Conservation (phyloP, 768 basidiomycete genomes). For the Phanerochaete carnosa region DNA sequence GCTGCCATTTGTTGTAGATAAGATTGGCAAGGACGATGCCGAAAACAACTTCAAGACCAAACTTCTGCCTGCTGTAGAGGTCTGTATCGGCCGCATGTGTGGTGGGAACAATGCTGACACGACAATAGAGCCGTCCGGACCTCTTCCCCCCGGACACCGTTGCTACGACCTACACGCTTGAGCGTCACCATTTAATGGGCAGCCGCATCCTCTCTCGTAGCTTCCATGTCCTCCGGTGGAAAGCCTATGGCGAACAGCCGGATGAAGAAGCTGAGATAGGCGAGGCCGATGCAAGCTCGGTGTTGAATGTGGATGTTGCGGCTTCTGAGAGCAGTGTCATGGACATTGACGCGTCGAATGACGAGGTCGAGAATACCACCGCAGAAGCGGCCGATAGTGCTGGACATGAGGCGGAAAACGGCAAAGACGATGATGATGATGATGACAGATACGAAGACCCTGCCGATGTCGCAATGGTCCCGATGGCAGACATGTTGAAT, state of each 20-base stretch:
- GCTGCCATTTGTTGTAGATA: slow-evolving; percentile 44
- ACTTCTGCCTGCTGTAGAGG: slow-evolving; percentile 69
- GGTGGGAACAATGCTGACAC: background rate
- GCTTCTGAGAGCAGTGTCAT: slow-evolving; percentile 15
- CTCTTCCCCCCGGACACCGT: slow-evolving; percentile 60
- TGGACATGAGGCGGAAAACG: background rate
- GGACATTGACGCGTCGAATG: slow-evolving; percentile 25
- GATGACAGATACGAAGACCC: slow-evolving; percentile 54
- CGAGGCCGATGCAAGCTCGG: slow-evolving; percentile 7
- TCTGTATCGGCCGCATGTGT: slow-evolving; percentile 28
- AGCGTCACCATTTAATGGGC: slow-evolving; percentile 84
- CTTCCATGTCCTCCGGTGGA: slow-evolving; percentile 75
- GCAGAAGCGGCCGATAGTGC: slow-evolving; percentile 19
- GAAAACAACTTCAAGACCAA: slow-evolving; percentile 67
- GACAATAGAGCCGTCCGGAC: slow-evolving; percentile 57
- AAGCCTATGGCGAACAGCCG: slow-evolving; percentile 28
- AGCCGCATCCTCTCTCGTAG: slow-evolving; percentile 90
- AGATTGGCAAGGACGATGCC: slow-evolving; percentile 82
- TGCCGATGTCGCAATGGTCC: slow-evolving; percentile 84
- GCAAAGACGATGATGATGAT: slow-evolving; percentile 45
- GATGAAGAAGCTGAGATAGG: slow-evolving; percentile 33
- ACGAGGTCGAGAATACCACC: background rate
- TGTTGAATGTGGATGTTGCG: slow-evolving; percentile 32
- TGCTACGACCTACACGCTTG: slow-evolving; percentile 55
- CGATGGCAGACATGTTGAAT: slow-evolving; percentile 95